Conservation (phyloP, 768 basidiomycete genomes). For the Suillus plorans region DNA sequence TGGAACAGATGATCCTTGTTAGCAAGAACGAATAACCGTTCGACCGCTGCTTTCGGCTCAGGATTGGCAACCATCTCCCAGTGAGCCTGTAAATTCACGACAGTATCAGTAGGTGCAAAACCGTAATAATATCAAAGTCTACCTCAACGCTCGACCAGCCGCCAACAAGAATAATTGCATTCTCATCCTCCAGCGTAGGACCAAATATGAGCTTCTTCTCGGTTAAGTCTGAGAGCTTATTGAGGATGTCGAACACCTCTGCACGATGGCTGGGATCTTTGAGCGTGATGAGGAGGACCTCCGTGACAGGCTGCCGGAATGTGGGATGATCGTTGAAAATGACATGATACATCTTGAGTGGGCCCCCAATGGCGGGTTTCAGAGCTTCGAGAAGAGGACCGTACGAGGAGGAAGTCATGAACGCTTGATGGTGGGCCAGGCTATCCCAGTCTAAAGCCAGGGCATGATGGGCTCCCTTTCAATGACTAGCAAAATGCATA, state of each 20-base stretch:
- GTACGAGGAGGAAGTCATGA: slow-evolving; percentile 11
- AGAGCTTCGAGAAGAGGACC: slow-evolving; percentile 6
- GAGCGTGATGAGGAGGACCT: slow-evolving; percentile 17
- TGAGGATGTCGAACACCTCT: slow-evolving; percentile 12
- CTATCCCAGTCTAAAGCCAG: slow-evolving; percentile 27
- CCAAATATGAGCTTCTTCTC: slow-evolving; percentile 20
- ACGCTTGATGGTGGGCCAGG: slow-evolving; percentile 18
- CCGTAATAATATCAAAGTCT: neutral
- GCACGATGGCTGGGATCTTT: slow-evolving; percentile 25
- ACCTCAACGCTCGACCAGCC: slow-evolving; percentile 29
- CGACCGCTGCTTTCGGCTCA: slow-evolving; percentile 8
- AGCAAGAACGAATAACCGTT: slow-evolving; percentile 14
- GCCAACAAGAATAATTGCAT: slow-evolving; percentile 16
- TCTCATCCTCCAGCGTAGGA: slow-evolving; percentile 19
- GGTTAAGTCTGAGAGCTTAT: slow-evolving; percentile 13
- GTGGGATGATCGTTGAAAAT: slow-evolving; percentile 15
- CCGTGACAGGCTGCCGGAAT: slow-evolving; percentile 24
- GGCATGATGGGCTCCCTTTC: neutral
- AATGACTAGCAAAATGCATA: neutral
- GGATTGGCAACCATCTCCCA: slow-evolving; percentile 5
- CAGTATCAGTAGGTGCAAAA: neutral
- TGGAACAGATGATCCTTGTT: slow-evolving; percentile 17
- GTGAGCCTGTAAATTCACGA: slow-evolving; percentile 16
- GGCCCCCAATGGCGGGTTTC: slow-evolving; percentile 7
- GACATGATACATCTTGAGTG: slow-evolving; percentile 21